Evolutionary conservation across 2,329 filamentous ascomycete species (phyloP), one percentile per base, ranked within the genome.

Genomic region (Paecilomyces niveus): DNA sequence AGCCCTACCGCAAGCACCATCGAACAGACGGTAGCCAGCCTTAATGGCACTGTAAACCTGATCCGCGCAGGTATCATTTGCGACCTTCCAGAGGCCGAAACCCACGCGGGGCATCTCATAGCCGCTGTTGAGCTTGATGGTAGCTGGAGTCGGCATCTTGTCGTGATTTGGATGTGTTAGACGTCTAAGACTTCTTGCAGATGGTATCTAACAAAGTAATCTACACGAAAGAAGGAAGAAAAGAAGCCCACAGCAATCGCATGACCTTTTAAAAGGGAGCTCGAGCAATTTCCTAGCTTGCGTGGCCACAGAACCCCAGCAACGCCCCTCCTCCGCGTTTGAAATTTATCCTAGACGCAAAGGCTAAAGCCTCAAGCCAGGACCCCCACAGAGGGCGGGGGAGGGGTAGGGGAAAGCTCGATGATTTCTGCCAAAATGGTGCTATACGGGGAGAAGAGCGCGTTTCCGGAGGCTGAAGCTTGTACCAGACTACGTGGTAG

Each of bases 81-180:
- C 85, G 64, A 94, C 88, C 80, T 94, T 94, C 90, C 90, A 94
- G 65, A 93, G 83, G 60, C 77, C 76, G 57, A 76, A 77, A 53
- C 76, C 76, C 59, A 77, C 75, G 53, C 75, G 62, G 61, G 76
- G 76, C 76, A 78, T 62, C 8, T 70, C 66, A 53, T 60, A 65
- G 58, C 68, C 68, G 57, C 61, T 68, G 59, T 58, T 69, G 32
- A 70, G 62, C 59, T 66, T 69, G 57, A 69, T 58, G 52, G 63
- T 65, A 58, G 67, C 21, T 15, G 50, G 50, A 52, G 50, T 26
- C 24, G 50, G 26, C 50, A 52, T 52, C 10, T 29, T 52, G 50
- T 24, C 50, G 26, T 52, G 50, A n/a, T 21, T 2, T 50, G 9
- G 13, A 50, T 2, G 35, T 18, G 45, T 2, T 24, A 11, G 21